Evolutionary conservation across 441 rosid genomes (phyloP).

Genomic region (Erodium texanum): DNA sequence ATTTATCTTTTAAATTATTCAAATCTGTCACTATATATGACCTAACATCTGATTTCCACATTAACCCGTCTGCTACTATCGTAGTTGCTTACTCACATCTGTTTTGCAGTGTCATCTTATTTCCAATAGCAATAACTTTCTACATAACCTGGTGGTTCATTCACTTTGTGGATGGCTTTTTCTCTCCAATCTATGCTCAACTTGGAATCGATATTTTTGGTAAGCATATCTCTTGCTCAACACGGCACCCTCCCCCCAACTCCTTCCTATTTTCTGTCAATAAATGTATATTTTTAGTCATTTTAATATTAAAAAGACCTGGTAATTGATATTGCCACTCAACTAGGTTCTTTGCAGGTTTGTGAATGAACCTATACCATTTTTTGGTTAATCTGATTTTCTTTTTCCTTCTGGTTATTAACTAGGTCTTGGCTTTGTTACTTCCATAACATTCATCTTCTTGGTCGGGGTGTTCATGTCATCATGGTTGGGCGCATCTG

Average conservation of each 20-base stretch:
- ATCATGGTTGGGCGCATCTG: conserved; percentile 97
- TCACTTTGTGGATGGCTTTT: too few species aligned
- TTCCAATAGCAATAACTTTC: conserved; percentile 93
- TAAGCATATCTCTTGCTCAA: conserved; percentile 25
- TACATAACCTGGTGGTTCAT: conserved; percentile 98
- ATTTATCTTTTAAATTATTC: not conserved
- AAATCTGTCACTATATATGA: not conserved
- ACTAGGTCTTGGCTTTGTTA: conserved; percentile 85
- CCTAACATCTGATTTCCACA: not conserved
- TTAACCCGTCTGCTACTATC: conserved; percentile 7
- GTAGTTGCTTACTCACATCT: conserved; percentile 16
- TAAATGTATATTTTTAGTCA: too few species aligned
- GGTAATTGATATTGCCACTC: too few species aligned
- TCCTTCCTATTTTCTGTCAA: too few species aligned
- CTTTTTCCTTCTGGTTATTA: conserved; percentile 15
- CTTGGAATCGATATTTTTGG: conserved; percentile 89
- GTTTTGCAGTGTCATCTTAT: conserved; percentile 78
- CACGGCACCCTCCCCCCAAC: too few species aligned
- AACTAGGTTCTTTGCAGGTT: not conserved
- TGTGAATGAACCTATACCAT: not conserved
- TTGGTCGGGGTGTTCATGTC: conserved; percentile 98
- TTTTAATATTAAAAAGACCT: too few species aligned
- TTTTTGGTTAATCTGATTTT: conserved; percentile 9
- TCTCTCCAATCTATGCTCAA: conserved; percentile 85
- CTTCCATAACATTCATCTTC: conserved; percentile 87